These are phyloP conservation scores for Cladosporium halotolerans DNA, from an alignment of 2,329 filamentous ascomycete species.

Conservation along the genomic window DNA sequence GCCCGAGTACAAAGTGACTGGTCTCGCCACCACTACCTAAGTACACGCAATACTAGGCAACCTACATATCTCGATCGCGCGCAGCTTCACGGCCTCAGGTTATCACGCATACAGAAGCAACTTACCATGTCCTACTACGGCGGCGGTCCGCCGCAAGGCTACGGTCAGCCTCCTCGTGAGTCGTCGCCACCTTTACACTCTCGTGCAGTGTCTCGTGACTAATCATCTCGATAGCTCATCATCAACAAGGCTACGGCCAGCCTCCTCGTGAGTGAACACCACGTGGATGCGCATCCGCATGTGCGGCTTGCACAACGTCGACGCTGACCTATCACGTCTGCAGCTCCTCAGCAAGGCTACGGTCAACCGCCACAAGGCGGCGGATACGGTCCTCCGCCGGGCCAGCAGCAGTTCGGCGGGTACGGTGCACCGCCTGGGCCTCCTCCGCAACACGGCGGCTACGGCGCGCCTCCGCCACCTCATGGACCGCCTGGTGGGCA, in stretches of 20 bases:
- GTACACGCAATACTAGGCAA: too few relatives aligned
- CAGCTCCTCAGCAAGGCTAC: constrained; percentile 12
- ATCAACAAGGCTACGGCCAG: constrained; percentile 17
- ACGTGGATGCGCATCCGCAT: too few relatives aligned
- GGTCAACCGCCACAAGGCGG: constrained; percentile 13
- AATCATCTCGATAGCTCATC: neutral
- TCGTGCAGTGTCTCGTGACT: neutral
- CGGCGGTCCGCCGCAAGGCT: constrained; percentile 11
- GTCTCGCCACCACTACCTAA: too few relatives aligned
- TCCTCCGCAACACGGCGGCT: constrained; percentile 13
- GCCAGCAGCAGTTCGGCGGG: constrained; percentile 1
- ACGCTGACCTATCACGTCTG: constrained; percentile 10
- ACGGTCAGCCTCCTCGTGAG: constrained; percentile 16
- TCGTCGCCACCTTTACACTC: neutral
- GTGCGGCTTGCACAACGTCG: neutral
- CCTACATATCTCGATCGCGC: too few relatives aligned
- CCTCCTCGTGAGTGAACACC: neutral
- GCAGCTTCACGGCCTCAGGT: too few relatives aligned
- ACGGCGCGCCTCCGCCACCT: neutral
- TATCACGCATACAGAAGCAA: neutral
- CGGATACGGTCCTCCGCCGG: constrained; percentile 14
- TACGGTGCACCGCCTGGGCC: constrained; percentile 17
- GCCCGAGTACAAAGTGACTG: too few relatives aligned
- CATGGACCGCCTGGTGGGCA: constrained; percentile 15
- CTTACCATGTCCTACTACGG: constrained; percentile 15